These are phyloP conservation scores for Aspergillus jensenii DNA, from an alignment of 2,329 filamentous ascomycete genomes.

Conservation along the genomic window DNA sequence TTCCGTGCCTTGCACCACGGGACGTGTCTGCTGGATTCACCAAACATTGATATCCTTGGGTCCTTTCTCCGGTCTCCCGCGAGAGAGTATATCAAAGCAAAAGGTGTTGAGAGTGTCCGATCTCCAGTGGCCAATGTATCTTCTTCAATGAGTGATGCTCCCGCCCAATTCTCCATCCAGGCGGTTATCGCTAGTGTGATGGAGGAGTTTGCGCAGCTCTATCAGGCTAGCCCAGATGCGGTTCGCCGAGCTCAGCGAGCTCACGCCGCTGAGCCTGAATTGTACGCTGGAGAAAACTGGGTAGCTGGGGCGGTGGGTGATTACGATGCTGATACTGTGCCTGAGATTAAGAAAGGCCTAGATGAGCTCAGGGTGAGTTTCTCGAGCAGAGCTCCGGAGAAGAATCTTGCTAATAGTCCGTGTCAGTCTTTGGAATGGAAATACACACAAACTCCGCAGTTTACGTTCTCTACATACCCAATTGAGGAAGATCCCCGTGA, in stretches of 20 bases:
- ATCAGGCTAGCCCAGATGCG: slow-evolving; percentile 49
- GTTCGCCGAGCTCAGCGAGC: slow-evolving; percentile 33
- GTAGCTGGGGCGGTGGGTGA: slow-evolving; percentile 53
- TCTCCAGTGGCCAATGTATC: slow-evolving; percentile 80
- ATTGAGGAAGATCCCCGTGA: slow-evolving; percentile 59
- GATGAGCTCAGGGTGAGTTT: slow-evolving; percentile 54
- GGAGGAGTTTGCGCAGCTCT: slow-evolving; percentile 66
- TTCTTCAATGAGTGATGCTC: slow-evolving; percentile 50
- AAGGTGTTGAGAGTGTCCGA: slow-evolving; percentile 87
- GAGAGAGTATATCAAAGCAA: slow-evolving; percentile 71
- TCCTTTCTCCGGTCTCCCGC: slow-evolving; percentile 75
- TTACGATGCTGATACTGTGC: slow-evolving; percentile 43
- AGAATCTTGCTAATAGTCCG: background rate
- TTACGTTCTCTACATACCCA: slow-evolving; percentile 66
- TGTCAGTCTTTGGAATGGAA: slow-evolving; percentile 61
- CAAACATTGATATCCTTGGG: slow-evolving; percentile 69
- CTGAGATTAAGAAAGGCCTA: slow-evolving; percentile 62
- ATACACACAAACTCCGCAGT: slow-evolving; percentile 82
- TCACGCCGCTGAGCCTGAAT: slow-evolving; percentile 32
- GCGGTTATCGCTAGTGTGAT: slow-evolving; percentile 56
- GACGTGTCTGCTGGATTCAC: slow-evolving; percentile 78
- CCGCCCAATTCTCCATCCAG: slow-evolving; percentile 48
- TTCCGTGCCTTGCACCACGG: slow-evolving; percentile 85
- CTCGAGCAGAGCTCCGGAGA: background rate
- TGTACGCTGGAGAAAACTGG: slow-evolving; percentile 35